Base-by-base conservation (phyloP, 768 basidiomycete species). In the Saitozyma podzolica region DNA sequence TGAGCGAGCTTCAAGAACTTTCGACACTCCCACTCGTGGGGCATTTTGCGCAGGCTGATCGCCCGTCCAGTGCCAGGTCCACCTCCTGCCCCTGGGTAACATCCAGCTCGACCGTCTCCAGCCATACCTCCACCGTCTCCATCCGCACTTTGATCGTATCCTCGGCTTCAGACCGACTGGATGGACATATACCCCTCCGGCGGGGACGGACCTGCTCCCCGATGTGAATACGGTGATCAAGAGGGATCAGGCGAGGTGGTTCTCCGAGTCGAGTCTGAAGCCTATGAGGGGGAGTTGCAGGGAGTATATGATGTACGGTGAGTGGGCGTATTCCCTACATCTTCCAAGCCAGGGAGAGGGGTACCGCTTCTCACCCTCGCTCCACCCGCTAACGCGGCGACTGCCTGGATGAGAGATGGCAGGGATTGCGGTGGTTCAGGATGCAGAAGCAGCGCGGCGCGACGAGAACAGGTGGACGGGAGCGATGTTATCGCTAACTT, bases 101-200 rank as follows among this genome's bases (percentile, higher is more conserved):
- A 87, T 97, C 62, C 84, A 86, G 3, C 85, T 86, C 0, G 94
- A 98, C 69, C 84, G 85, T 59, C 83, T 99, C 41, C 86, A 86
- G 74, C 80, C 81, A 2, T 98, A 99, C 72, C 81, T 91, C 19
- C 86, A 87, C 49, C 86, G 86, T 7, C 91, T 87, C 73, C 85
- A 88, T 57, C 86, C 86, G 6, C 83, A 81, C 11, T 98, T 88
- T 74, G 84, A 83, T 53, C 86, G 85, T 57, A 85, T 86, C 1
- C 83, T 96, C 11, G 94, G 89, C 0, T 89, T 98, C 68, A 82
- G 94, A 61, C 96, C 96, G 0, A 98, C 96, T 0, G 96, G 96
- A 42, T 98, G 95, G 95, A 90, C 91, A 86, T 96, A 75, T 56
- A 83, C 86, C 0, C 86, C 85, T 19, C 85, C 89, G 1, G 81